phyloP scores from a whole-genome alignment of 495 filamentous ascomycete genomes.

The Aspergillus hancockii region DNA sequence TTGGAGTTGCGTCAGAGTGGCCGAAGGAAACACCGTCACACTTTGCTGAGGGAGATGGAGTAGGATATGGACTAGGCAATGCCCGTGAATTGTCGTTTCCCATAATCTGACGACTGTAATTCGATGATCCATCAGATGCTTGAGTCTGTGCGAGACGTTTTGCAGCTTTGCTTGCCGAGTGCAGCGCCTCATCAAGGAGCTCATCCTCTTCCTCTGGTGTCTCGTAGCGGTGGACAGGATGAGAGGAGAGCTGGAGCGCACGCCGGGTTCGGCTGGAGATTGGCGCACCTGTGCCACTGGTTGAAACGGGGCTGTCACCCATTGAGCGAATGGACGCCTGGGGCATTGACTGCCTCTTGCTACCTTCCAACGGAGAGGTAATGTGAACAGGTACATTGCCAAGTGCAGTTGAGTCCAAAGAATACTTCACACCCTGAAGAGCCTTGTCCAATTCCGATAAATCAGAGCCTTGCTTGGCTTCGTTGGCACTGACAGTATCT shows the following conservation, averaged over 20 bases:
- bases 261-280: constrained; percentile 83
- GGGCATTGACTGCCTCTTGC: constrained; percentile 74
- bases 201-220: constrained; percentile 97
- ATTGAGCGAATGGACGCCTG: constrained; percentile 63
- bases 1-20: constrained; percentile 51
- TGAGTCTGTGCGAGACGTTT: constrained; percentile 52
- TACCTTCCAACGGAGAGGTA: constrained; percentile 48
- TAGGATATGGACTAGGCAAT: constrained; percentile 83
- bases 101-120: constrained; percentile 49
- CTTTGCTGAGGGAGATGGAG: constrained; percentile 85
- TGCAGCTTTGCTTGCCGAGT: constrained; percentile 59
- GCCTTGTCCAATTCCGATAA: constrained; percentile 75
- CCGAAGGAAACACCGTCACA: constrained; percentile 69
- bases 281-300: constrained; percentile 56
- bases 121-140: constrained; percentile 40
- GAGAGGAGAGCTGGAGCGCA: constrained; percentile 72
- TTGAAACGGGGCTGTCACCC: constrained; percentile 60
- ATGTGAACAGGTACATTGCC: constrained; percentile 51
- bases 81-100: constrained; percentile 54
- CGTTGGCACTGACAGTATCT: constrained; percentile 58
- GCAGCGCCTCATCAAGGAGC: constrained; percentile 79
- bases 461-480: constrained; percentile 52
- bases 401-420: constrained; percentile 54
- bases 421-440: constrained; percentile 68
- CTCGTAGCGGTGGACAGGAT: constrained; percentile 79